Evolutionary conservation across 176 grass and related monocot genomes (phyloP).

Genomic region (Bonia amplexicaulis): DNA sequence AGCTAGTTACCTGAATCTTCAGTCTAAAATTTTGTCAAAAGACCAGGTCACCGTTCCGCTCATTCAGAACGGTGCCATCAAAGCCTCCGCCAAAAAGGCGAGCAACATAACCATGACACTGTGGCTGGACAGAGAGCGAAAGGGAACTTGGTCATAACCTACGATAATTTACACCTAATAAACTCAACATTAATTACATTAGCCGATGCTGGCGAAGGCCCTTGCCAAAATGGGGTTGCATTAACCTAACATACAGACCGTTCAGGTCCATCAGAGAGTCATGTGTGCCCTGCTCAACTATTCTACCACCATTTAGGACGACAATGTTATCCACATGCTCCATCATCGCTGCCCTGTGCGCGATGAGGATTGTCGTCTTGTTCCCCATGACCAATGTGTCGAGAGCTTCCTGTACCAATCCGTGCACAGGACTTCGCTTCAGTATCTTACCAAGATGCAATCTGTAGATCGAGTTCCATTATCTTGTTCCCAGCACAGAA

Average conservation of each 20-base stretch:
- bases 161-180: conserved; percentile 65
- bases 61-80: conserved; percentile 7
- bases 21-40: conserved; percentile 40
- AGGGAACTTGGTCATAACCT: conserved; percentile 29
- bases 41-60: conserved; percentile 24
- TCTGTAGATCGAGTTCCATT: conserved; percentile 92
- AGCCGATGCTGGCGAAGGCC: conserved; percentile 86
- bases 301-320: conserved; percentile 90
- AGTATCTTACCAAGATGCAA: conserved; percentile 86
- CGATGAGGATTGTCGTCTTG: conserved; percentile 98
- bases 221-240: conserved; percentile 99
- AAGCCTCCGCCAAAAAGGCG: neutral
- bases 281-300: conserved; percentile 93
- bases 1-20: conserved; percentile 30
- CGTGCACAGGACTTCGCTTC: conserved; percentile 81
- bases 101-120: neutral
- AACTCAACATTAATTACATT: conserved; percentile 60
- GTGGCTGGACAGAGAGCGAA: conserved; percentile 5
- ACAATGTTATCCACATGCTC: conserved; percentile 97
- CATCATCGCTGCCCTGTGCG: conserved; percentile 97
- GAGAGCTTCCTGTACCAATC: conserved; percentile 95
- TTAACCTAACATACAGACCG: conserved; percentile 93
- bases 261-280: conserved; percentile 84
- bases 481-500: conserved; percentile 99
- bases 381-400: conserved; percentile 98